Evolutionary conservation across 805 yeast species (phyloP).

Genomic region (Limtongia smithiae): DNA sequence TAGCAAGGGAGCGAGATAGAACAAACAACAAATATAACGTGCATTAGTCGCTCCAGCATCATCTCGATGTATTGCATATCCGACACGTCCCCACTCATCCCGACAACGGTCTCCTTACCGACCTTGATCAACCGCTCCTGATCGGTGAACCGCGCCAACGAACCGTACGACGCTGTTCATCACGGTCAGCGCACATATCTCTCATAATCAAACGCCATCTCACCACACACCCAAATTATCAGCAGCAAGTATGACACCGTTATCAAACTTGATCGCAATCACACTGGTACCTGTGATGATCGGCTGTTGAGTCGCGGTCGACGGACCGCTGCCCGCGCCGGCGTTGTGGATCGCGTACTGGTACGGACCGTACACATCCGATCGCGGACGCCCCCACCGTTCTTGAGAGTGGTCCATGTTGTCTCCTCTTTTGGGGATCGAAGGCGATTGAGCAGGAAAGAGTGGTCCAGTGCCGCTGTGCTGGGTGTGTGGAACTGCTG

Average conservation of each 20-base stretch:
- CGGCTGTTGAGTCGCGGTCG: constrained; percentile 87
- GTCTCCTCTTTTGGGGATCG: neutral
- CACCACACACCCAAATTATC: constrained; percentile 77
- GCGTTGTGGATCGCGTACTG: constrained; percentile 52
- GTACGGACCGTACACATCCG: constrained; percentile 76
- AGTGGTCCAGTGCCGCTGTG: no score
- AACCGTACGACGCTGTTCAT: constrained; percentile 82
- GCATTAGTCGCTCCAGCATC: constrained; percentile 69
- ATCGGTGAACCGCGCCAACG: constrained; percentile 79
- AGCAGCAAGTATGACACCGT: constrained; percentile 92
- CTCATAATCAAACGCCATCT: no score
- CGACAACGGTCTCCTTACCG: constrained; percentile 84
- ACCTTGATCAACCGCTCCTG: constrained; percentile 81
- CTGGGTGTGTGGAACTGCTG: no score
- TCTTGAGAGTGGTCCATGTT: constrained; percentile 92
- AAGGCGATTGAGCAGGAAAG: no score
- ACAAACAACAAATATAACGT: constrained; percentile 6
- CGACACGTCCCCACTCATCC: constrained; percentile 89
- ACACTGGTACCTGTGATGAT: constrained; percentile 96
- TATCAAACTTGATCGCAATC: constrained; percentile 80
- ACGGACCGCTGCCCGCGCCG: constrained; percentile 43
- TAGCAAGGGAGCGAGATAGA: constrained; percentile 23
- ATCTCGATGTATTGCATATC: constrained; percentile 84
- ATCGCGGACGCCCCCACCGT: constrained; percentile 92
- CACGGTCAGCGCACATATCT: no score